Evolutionary conservation across 1,139 yeast genomes (phyloP), one percentile per base, ranked within the genome.

Genomic region (Blastobotrys malaysiensis): DNA sequence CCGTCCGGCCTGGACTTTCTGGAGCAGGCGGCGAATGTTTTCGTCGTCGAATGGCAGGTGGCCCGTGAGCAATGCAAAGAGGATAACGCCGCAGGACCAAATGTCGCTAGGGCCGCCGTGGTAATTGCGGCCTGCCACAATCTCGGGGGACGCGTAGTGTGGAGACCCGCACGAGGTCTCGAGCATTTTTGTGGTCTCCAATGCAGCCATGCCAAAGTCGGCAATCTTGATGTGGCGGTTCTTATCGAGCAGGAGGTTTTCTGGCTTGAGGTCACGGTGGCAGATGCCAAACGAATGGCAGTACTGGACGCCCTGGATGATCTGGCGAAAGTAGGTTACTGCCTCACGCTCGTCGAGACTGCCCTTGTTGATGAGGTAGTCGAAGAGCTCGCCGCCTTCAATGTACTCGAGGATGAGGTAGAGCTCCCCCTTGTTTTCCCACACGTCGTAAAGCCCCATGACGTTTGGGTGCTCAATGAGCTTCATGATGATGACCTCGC

Each of bases 181-280:
- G 55, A 95, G 77, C 66, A 93, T 74, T 64, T 87, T 81, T 55
- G 82, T 81, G 45, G 95, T 85, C 70, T 93, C 99, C 50, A 93
- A 75, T 1, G 99, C 99, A n/a, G 99, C 99, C 99, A 93, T 95
- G 45, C 99, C 99, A 69, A 93, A 93, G 73, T 93, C 99, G 14
- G 99, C 99, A 63, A 93, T 91, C 69, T 93, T 93, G 70, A 93
- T 90, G 69, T 88, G 90, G 61, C 86, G 82, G 69, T 88, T 81
- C 69, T 86, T 85, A 73, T 95, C 99, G 49, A 93, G 76, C 50
- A 93, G 75, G 62, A 93, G 77, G 71, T 93, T 93, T 69, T 93
- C 99, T 0, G 99, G 99, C 69, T 93, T 93, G 66, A 93, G 78
- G 69, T 93, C 99, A 59, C 99, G 83, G 70, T 93, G 99, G 67